Conservation (phyloP, 2,329 filamentous ascomycete species). For the Metarhizium guizhouense region DNA sequence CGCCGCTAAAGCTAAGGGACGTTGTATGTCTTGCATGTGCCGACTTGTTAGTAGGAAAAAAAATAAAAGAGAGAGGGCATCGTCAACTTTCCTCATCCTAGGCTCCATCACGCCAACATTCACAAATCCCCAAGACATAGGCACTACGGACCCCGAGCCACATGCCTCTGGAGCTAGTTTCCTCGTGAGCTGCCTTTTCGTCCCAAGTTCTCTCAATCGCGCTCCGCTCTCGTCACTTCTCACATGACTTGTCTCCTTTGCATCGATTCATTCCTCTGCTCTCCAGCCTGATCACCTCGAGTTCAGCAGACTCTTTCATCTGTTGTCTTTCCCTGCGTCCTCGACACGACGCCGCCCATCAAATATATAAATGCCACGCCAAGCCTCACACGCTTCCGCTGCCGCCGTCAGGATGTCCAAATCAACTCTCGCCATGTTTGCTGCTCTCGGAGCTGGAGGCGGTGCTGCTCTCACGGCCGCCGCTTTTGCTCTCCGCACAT, state of each 20-base stretch:
- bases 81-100: too few species aligned
- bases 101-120: background rate
- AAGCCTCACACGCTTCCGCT: conserved; percentile 5
- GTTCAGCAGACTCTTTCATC: background rate
- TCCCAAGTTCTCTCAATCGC: background rate
- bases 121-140: background rate
- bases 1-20: background rate
- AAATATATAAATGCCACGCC: conserved; percentile 10
- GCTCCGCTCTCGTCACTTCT: background rate
- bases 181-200: background rate
- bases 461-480: conserved; percentile 66
- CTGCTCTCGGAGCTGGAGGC: conserved; percentile 65
- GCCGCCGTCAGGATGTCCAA: conserved; percentile 59
- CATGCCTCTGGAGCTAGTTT: too few species aligned
- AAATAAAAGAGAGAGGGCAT: too few species aligned
- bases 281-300: background rate
- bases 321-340: background rate
- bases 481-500: conserved; percentile 50
- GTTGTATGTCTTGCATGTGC: background rate
- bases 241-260: background rate
- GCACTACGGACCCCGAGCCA: too few species aligned
- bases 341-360: background rate
- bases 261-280: background rate
- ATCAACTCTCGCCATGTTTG: conserved; percentile 64
- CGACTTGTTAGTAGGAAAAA: background rate